Evolutionary conservation across 768 basidiomycete genomes (phyloP), one percentile per base, ranked within the genome.

Genomic region (Dacryopinax primogenitus): DNA sequence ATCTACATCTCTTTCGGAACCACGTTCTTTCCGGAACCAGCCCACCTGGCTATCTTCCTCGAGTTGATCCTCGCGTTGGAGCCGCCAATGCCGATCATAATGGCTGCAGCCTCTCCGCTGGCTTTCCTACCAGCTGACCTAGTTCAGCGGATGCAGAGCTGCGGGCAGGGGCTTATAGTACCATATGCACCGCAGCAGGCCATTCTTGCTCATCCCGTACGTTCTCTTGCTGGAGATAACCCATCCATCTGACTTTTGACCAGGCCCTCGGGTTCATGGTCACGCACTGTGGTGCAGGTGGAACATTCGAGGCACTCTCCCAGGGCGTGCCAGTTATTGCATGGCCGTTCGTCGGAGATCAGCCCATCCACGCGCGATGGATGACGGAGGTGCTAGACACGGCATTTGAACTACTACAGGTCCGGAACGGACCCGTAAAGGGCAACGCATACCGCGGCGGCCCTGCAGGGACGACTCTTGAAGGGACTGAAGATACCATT

Each of bases 341-440:
- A 21, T 64, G 63, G 63, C 63, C 63, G 6, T 41, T 64, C 44
- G 26, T 58, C 30, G 13, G 11, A 6, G 51, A 58, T 58, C 51
- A 58, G 51, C 51, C 51, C 51, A 32, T 58, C 3, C 51, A 64
- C 34, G 37, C 63, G 36, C 36, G 26, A 11, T 64, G 33, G 34
- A 58, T 64, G 63, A 28, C 63, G n/a, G 21, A 45, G 34, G 36
- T 41, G 21, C 34, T 32, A 18, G 44, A 41, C 16, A 45, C 44
- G 2, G 63, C 30, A 11, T 64, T 64, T 28, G 63, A 64, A n/a
- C 63, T 64, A 21, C 36, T 64, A 28, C 63, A 64, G 30, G 33
- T 64, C 36, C 63, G 63, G n/a, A 64, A 37, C 30, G 63, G 63
- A 18, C 37, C 44, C 36, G 44, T 41, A n/a, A 45, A 41, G 34